phyloP scores from a whole-genome alignment of 1,284 basidiomycete species.

The Moesziomyces sp. region DNA sequence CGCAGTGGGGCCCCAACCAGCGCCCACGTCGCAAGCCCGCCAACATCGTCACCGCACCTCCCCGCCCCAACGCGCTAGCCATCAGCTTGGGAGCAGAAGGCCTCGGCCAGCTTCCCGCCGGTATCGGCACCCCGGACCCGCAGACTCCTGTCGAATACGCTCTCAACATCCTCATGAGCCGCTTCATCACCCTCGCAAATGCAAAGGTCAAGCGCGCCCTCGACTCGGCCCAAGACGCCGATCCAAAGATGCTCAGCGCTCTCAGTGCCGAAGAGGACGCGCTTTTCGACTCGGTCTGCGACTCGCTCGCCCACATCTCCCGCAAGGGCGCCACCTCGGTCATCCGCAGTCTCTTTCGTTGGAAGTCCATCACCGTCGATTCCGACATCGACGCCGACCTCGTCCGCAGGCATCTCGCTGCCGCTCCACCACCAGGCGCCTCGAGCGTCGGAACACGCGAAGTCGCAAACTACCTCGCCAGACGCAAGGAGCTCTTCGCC shows the following conservation, averaged over 20 bases:
- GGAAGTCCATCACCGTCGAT: constrained; percentile 72
- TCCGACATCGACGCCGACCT: constrained; percentile 29
- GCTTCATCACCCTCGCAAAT: constrained; percentile 53
- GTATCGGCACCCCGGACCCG: constrained; percentile 49
- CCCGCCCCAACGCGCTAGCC: constrained; percentile 27
- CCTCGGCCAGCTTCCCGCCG: constrained; percentile 46
- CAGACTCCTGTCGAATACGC: constrained; percentile 58
- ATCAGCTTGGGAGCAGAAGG: constrained; percentile 35
- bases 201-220: constrained; percentile 53
- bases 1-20: constrained; percentile 20
- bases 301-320: constrained; percentile 85
- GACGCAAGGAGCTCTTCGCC: constrained; percentile 49
- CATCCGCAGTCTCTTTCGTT: constrained; percentile 85
- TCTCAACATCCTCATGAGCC: constrained; percentile 60
- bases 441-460: constrained; percentile 28
- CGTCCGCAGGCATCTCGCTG: constrained; percentile 41
- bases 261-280: constrained; percentile 79
- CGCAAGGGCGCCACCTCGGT: constrained; percentile 85
- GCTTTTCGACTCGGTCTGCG: constrained; percentile 82
- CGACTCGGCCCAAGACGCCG: constrained; percentile 36
- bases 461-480: constrained; percentile 43
- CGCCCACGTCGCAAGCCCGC: constrained; percentile 13
- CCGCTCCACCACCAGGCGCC: constrained; percentile 6
- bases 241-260: constrained; percentile 36
- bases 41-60: constrained; percentile 6